A percentile compares a stretch with the other conserved stretches of the same genome.
phyloP scores from a whole-genome alignment of 2,329 filamentous ascomycete species.

The Cryoendolithus antarcticus region DNA sequence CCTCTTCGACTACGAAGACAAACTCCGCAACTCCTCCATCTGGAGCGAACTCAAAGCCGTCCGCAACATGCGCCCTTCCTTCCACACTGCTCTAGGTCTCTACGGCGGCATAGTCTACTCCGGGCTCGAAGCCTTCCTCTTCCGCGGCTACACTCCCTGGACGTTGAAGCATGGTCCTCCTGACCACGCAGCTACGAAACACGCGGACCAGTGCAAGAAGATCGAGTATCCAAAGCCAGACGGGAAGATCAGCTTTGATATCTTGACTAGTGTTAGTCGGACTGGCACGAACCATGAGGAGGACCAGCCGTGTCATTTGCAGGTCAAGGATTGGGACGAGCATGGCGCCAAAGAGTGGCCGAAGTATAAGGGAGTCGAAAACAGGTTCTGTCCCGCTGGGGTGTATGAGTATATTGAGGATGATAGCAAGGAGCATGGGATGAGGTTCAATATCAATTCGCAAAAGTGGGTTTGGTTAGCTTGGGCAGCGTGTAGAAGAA shows the following conservation, averaged over 20 bases:
- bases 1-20: constrained; percentile 86
- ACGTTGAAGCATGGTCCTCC: constrained; percentile 73
- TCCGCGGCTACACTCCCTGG: constrained; percentile 81
- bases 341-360: constrained; percentile 78
- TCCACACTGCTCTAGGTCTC: constrained; percentile 75
- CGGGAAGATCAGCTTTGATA: constrained; percentile 88
- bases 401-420: constrained; percentile 99
- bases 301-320: constrained; percentile 91
- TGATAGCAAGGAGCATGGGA: constrained; percentile 68
- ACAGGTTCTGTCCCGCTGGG: constrained; percentile 90
- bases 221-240: constrained; percentile 97
- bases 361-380: constrained; percentile 82
- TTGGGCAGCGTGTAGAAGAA: constrained; percentile 15
- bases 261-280: constrained; percentile 84
- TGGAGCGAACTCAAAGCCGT: constrained; percentile 93
- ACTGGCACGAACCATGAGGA: constrained; percentile 98
- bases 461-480: constrained; percentile 61
- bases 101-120: constrained; percentile 89
- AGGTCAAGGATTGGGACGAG: constrained; percentile 89
- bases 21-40: constrained; percentile 72
- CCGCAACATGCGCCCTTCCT: constrained; percentile 93
- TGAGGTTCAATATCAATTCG: constrained; percentile 93
- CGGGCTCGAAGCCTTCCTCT: constrained; percentile 75
- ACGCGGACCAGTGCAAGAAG: constrained; percentile 66
- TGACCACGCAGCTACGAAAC: constrained; percentile 68